Evolutionary conservation across 73 alveolate genomes (phyloP), one percentile per base, ranked within the genome.

Genomic region (Paramecium sexaurelia): DNA sequence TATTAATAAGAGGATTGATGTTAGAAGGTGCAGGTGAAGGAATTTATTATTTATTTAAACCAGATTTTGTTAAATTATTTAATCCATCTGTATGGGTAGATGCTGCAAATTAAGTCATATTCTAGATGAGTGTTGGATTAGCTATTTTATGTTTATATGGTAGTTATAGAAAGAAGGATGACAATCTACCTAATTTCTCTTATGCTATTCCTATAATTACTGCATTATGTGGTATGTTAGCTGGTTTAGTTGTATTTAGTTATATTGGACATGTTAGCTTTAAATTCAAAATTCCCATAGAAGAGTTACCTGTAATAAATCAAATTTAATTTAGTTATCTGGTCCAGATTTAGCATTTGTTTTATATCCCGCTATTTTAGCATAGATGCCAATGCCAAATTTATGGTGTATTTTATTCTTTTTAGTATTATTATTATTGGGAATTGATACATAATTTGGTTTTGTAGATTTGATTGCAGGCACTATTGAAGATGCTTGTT

Each of bases 331-430:
- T 8, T 61, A 61, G 83, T 29, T 93, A 26, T 36, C 87, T 20
- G 96, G 96, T 10, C 91, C 94, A 20, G 96, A 93, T 39, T 91
- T 93, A n/a, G 85, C 95, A 26, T 93, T 93, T 84, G 96, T 93
- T 20, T 85, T 91, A 27, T 93, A 91, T 85, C 96, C 96, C 15
- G 95, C 95, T 5, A 69, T 93, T 45, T 37, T 93, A 24, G 92
- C 92, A 4, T 15, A 40, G 1, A 69, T 91, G 84, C 96, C 96
- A 1, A 43, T 32, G 10, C 82, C 96, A n/a, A 92, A 92, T 47
- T 27, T 85, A 13, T 92, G 94, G 91, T 84, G 94, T 8, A 55
- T 93, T 35, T 36, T 93, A 20, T 93, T 93, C 93, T 93, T 93
- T 45, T 27, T 37, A 29, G 41, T 85, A 29, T 66, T 93, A 17